These are phyloP conservation scores for Cyclotella choctawhatcheeana DNA, from an alignment of 108 stramenopile genomes.

Conservation along the genomic window DNA sequence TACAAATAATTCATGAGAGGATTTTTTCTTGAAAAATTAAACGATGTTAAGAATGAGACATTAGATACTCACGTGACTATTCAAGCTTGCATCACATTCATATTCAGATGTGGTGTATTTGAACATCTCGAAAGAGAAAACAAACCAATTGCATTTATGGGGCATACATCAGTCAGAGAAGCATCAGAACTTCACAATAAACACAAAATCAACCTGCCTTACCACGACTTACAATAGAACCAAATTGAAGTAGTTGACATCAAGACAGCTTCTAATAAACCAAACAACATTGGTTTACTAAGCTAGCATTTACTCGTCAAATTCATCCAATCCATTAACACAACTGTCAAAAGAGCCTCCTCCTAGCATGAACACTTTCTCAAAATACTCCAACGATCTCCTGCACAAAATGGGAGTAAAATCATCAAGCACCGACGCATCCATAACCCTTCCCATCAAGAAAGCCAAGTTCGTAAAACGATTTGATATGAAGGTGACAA, in stretches of 20 bases:
- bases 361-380: slow-evolving; percentile 6
- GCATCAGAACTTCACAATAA: too few relatives aligned
- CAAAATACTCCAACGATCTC: not conserved
- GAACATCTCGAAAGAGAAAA: not conserved
- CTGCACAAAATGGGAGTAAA: slow-evolving; percentile 1
- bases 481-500: slow-evolving; percentile 11
- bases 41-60: too few relatives aligned
- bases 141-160: not conserved
- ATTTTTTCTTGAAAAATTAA: too few relatives aligned
- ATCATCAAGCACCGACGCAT: not conserved
- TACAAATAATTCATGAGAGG: not conserved
- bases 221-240: not conserved
- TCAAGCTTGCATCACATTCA: too few relatives aligned
- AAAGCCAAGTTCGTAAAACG: slow-evolving; percentile 8
- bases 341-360: not conserved
- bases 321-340: too few relatives aligned
- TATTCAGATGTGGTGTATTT: too few relatives aligned
- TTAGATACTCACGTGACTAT: too few relatives aligned
- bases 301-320: too few relatives aligned
- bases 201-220: not conserved
- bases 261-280: too few relatives aligned
- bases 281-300: too few relatives aligned
- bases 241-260: too few relatives aligned
- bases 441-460: not conserved
- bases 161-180: not conserved